These are phyloP conservation scores for Diddensiella santjacobensis DNA, from an alignment of 805 yeast species.

Conservation along the genomic window DNA sequence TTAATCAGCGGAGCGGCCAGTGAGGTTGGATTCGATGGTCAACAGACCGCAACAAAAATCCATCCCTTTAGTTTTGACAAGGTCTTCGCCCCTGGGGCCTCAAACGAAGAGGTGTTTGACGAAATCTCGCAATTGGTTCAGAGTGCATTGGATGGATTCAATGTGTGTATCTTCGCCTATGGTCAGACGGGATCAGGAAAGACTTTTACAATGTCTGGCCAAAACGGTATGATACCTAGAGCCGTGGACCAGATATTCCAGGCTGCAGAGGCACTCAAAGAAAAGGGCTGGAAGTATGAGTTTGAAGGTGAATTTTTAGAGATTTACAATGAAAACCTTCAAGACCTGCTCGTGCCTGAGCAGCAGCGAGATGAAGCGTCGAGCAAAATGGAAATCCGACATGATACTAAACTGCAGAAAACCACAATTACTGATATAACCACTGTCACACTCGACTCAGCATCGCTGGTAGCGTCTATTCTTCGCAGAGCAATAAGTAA, in stretches of 20 bases:
- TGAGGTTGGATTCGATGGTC: constrained; percentile 24
- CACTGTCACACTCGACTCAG: constrained; percentile 43
- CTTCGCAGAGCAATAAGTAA: constrained; percentile 54
- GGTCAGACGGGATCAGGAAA: constrained; percentile 98
- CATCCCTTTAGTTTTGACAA: constrained; percentile 68
- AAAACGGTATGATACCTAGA: constrained; percentile 77
- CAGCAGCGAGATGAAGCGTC: constrained; percentile 21
- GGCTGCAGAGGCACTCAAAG: constrained; percentile 45
- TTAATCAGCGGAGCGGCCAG: constrained; percentile 23
- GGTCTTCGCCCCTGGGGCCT: constrained; percentile 54
- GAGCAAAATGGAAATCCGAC: constrained; percentile 63
- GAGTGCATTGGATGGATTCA: constrained; percentile 80
- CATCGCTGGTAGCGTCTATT: constrained; percentile 47
- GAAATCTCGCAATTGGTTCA: constrained; percentile 86
- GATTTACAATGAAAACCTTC: constrained; percentile 78
- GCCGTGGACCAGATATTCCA: constrained; percentile 69
- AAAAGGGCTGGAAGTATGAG: constrained; percentile 59
- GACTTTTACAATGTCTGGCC: constrained; percentile 80
- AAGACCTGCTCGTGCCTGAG: constrained; percentile 53
- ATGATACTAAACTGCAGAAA: constrained; percentile 49
- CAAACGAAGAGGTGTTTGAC: constrained; percentile 66
- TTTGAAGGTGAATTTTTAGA: constrained; percentile 78
- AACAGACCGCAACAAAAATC: constrained; percentile 20
- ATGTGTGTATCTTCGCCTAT: constrained; percentile 92
- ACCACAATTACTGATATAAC: constrained; percentile 63